Percentiles rank a stretch among this genome's conserved stretches.
Conservation (phyloP, 805 yeast genomes). For the Starmerella scarabaei region DNA sequence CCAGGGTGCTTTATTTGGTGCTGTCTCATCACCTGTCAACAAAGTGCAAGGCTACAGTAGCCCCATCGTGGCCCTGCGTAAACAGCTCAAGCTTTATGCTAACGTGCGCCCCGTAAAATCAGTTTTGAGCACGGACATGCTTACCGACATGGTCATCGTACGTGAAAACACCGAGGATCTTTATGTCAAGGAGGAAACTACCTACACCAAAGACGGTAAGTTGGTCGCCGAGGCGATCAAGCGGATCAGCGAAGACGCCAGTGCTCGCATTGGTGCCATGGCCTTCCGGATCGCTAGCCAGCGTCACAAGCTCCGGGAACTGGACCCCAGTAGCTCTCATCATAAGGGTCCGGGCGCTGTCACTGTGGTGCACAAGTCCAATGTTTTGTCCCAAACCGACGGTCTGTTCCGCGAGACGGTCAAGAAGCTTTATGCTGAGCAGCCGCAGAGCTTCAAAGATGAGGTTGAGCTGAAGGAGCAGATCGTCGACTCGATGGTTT, state of each 20-base stretch:
- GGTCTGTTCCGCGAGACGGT: slow-evolving; percentile 92
- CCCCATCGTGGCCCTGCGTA: slow-evolving; percentile 96
- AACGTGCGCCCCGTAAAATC: slow-evolving; percentile 96
- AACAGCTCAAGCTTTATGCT: slow-evolving; percentile 87
- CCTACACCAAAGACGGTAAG: slow-evolving; percentile 65
- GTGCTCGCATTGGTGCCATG: slow-evolving; percentile 73
- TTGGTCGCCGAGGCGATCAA: slow-evolving; percentile 95
- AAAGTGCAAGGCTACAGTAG: slow-evolving; percentile 96
- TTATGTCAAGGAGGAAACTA: slow-evolving; percentile 83
- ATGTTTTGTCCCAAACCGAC: slow-evolving; percentile 82
- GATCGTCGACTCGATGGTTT: slow-evolving; percentile 98
- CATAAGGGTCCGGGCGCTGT: slow-evolving; percentile 48
- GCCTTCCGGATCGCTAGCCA: slow-evolving; percentile 88
- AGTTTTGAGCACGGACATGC: slow-evolving; percentile 71
- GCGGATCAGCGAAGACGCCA: slow-evolving; percentile 82
- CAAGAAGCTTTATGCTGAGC: slow-evolving; percentile 39
- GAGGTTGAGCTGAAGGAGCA: slow-evolving; percentile 71
- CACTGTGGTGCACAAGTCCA: slow-evolving; percentile 93
- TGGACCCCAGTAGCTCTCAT: slow-evolving; percentile 27
- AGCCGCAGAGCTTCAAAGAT: slow-evolving; percentile 38
- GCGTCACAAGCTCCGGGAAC: slow-evolving; percentile 66
- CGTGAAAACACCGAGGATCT: slow-evolving; percentile 98
- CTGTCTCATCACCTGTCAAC: slow-evolving; percentile 84
- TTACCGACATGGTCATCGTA: slow-evolving; percentile 94
- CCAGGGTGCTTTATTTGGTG: slow-evolving; percentile 96